phyloP scores from a whole-genome alignment of 2,329 filamentous ascomycete species.

The Fusarium sterilihyphosum region DNA sequence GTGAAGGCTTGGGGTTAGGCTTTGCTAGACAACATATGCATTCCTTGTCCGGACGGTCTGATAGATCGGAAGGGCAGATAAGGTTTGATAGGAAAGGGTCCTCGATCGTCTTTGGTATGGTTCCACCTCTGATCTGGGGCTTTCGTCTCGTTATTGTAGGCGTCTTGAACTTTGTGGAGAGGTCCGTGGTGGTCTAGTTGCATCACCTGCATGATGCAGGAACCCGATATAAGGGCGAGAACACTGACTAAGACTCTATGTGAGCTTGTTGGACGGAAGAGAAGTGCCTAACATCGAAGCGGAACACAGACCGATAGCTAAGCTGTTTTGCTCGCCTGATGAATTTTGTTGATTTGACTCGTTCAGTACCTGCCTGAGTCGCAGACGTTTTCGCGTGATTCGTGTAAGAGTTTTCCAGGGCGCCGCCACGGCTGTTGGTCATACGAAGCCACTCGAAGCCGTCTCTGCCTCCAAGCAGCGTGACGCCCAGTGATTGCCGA shows the following conservation, averaged over 20 bases:
- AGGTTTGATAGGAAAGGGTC: constrained; percentile 3
- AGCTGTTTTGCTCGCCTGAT: rapidly evolving
- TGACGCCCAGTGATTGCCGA: background rate
- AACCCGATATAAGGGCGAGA: constrained; percentile 5
- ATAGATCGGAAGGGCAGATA: background rate
- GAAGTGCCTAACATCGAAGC: background rate
- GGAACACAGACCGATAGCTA: too few relatives aligned
- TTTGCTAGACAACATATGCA: constrained; percentile 17
- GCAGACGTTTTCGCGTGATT: background rate
- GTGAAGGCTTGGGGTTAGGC: background rate
- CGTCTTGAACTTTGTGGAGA: background rate
- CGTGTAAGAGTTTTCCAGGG: background rate
- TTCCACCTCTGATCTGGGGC: background rate
- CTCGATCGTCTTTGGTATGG: background rate
- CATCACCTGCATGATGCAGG: constrained; percentile 11
- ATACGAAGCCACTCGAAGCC: background rate
- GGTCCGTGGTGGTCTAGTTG: background rate
- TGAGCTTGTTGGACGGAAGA: too few relatives aligned
- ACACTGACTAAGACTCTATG: background rate
- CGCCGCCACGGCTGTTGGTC: background rate
- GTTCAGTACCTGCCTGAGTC: too few relatives aligned
- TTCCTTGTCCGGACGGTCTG: background rate
- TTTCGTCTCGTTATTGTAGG: background rate
- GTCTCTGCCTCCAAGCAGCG: too few relatives aligned
- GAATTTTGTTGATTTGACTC: background rate